Evolutionary conservation across 192 early-diverging fungal species (phyloP).

Genomic region (Dissophora ornata): DNA sequence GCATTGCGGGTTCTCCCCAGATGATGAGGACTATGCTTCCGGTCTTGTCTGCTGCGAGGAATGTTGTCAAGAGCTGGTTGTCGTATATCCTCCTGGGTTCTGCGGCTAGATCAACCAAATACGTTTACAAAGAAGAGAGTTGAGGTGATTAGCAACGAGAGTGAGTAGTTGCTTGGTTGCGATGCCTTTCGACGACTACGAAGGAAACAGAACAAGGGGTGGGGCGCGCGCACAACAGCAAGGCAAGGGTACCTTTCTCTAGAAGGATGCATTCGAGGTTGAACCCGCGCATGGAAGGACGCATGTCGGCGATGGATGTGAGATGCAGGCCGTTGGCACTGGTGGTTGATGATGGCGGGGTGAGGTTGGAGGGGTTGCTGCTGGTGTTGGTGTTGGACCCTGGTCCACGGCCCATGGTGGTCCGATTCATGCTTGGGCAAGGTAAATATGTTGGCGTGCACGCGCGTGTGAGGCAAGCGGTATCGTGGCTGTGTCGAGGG

Average conservation of each 20-base stretch:
- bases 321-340: slow-evolving; percentile 32
- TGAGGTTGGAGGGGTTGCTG: neutral
- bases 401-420: slow-evolving; percentile 11
- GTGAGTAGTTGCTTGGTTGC: too few relatives aligned
- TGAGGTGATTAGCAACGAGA: neutral
- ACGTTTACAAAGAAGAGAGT: neutral
- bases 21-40: slow-evolving; percentile 68
- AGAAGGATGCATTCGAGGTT: slow-evolving; percentile 75
- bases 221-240: too few relatives aligned
- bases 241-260: slow-evolving; percentile 66
- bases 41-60: slow-evolving; percentile 69
- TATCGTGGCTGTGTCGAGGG: too few relatives aligned
- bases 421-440: slow-evolving; percentile 5
- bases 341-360: slow-evolving; percentile 2
- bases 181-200: too few relatives aligned
- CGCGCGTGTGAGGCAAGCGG: too few relatives aligned
- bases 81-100: slow-evolving; percentile 48
- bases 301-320: slow-evolving; percentile 59
- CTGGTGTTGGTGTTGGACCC: neutral
- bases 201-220: too few relatives aligned
- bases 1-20: slow-evolving; percentile 65
- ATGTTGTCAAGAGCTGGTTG: slow-evolving; percentile 66
- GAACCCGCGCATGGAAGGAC: slow-evolving; percentile 68
- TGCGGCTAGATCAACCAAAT: slow-evolving; percentile 1
- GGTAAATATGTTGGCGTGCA: too few relatives aligned